These are phyloP conservation scores for Acer yangbiense DNA, from an alignment of 345 rosid species.

Conservation along the genomic window DNA sequence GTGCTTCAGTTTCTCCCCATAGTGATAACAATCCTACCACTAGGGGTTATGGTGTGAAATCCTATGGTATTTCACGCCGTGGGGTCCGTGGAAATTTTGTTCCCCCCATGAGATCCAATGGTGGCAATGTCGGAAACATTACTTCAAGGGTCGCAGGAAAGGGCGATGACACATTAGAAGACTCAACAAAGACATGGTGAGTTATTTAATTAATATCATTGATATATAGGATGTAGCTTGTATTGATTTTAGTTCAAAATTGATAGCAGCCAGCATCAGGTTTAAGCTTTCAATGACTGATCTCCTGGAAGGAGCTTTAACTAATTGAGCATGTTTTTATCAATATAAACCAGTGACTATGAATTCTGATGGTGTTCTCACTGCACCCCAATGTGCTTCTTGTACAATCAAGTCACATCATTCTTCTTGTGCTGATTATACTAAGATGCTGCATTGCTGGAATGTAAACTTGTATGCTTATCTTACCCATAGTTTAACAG, in stretches of 20 bases:
- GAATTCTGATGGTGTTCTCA: neutral
- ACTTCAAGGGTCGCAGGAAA: conserved; percentile 69
- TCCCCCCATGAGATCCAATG: conserved; percentile 83
- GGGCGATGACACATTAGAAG: conserved; percentile 77
- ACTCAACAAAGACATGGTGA: conserved; percentile 87
- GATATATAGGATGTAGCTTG: neutral
- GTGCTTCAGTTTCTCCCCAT: conserved; percentile 61
- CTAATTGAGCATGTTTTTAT: conserved; percentile 10
- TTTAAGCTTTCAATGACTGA: neutral
- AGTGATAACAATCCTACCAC: conserved; percentile 44
- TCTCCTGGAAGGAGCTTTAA: conserved; percentile 14
- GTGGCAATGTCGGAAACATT: conserved; percentile 59
- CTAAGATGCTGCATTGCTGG: neutral
- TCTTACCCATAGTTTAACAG: neutral
- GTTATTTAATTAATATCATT: conserved; percentile 20
- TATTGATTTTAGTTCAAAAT: neutral
- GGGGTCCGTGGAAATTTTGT: conserved; percentile 85
- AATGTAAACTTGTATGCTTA: neutral
- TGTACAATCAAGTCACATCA: neutral
- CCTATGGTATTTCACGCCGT: conserved; percentile 63
- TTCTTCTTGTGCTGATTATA: neutral
- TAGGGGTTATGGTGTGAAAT: conserved; percentile 63
- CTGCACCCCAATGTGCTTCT: neutral
- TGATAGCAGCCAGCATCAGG: neutral
- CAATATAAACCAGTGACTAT: neutral